phyloP scores from a whole-genome alignment of 2,329 filamentous ascomycete species.

The Cryphonectria japonica region DNA sequence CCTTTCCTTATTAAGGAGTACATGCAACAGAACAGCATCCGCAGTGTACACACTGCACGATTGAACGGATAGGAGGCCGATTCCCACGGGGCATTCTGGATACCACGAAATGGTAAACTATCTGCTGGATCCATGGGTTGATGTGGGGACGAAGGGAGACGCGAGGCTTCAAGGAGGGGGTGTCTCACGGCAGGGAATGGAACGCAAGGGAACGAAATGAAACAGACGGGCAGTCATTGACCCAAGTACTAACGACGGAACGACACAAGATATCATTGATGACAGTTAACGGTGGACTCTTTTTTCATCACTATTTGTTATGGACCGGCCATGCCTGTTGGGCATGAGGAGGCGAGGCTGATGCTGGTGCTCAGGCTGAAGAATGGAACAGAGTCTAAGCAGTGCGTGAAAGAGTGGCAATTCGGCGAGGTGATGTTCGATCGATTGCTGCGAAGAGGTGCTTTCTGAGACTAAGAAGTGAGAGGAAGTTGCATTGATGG shows the following conservation, averaged over 20 bases:
- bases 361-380: not conserved
- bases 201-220: constrained; percentile 10
- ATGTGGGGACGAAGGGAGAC: constrained; percentile 6
- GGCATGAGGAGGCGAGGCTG: not conserved
- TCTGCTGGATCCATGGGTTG: constrained; percentile 16
- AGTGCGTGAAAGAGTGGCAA: not conserved
- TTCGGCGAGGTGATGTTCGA: constrained; percentile 20
- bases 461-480: constrained; percentile 15
- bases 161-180: constrained; percentile 9
- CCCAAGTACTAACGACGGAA: constrained; percentile 28
- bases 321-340: constrained; percentile 10
- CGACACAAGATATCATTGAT: constrained; percentile 29
- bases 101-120: constrained; percentile 12
- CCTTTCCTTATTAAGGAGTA: not conserved
- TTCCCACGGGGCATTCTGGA: constrained; percentile 19
- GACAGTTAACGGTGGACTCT: constrained; percentile 28
- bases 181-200: constrained; percentile 17
- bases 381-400: not conserved
- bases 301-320: constrained; percentile 18
- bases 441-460: constrained; percentile 17
- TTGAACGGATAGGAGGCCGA: constrained; percentile 17
- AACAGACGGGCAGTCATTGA: constrained; percentile 18
- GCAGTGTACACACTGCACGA: constrained; percentile 16
- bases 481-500: constrained; percentile 9
- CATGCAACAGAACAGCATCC: constrained; percentile 21